Conservation (phyloP, 75 land plant genomes). For the Selaginella moellendorffii region DNA sequence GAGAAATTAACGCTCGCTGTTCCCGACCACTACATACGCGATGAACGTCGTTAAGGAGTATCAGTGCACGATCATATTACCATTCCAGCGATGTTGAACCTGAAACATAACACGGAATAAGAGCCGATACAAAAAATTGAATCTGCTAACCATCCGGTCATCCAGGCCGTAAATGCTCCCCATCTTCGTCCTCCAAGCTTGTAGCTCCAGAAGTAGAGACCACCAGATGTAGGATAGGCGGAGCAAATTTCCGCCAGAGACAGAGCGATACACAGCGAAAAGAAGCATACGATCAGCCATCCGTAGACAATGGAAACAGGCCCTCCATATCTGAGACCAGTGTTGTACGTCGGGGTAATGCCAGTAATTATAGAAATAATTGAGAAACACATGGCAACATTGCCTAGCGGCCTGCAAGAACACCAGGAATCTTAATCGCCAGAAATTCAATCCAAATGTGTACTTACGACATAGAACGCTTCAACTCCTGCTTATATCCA, state of each 20-base stretch:
- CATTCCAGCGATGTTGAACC: conserved; percentile 24
- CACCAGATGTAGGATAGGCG: conserved; percentile 86
- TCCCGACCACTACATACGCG: conserved; percentile 54
- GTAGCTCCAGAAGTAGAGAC: conserved; percentile 87
- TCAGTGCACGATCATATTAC: background rate
- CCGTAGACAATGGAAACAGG: conserved; percentile 60
- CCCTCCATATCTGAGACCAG: conserved; percentile 72
- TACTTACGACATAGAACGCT: conserved; percentile 79
- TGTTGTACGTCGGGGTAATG: conserved; percentile 67
- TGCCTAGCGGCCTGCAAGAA: conserved; percentile 51
- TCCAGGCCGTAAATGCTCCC: conserved; percentile 91
- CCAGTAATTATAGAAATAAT: conserved; percentile 85
- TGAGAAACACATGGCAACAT: conserved; percentile 80
- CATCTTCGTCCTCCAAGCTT: conserved; percentile 59
- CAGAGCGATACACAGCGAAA: conserved; percentile 64
- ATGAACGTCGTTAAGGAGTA: background rate
- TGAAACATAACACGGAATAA: conserved; percentile 1
- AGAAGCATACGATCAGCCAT: conserved; percentile 62
- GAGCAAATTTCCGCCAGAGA: conserved; percentile 96
- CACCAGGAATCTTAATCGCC: background rate
- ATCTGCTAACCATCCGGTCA: conserved; percentile 71
- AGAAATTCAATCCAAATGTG: background rate
- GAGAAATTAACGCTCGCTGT: conserved; percentile 71
- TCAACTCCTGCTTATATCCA: conserved; percentile 93
- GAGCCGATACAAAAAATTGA: background rate